Evolutionary conservation across 345 rosid genomes (phyloP).

Genomic region (Gossypium bickii): DNA sequence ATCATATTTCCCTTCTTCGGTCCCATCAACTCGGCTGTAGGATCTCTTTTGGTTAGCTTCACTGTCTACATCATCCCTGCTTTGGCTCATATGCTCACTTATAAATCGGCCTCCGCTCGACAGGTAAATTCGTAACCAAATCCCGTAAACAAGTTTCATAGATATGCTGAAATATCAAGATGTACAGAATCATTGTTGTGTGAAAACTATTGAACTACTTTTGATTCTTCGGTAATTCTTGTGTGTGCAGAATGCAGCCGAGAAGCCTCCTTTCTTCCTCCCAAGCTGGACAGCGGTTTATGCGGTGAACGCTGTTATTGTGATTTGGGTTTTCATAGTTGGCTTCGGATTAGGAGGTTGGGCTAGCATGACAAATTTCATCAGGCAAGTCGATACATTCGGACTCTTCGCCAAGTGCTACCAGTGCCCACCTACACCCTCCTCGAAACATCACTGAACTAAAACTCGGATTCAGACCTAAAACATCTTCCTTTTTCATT

Average conservation of each 20-base stretch:
- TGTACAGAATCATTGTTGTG: neutral
- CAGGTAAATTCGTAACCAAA: slow-evolving; percentile 30
- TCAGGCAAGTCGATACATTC: slow-evolving; percentile 70
- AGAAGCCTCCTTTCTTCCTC: slow-evolving; percentile 60
- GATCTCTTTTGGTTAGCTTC: slow-evolving; percentile 79
- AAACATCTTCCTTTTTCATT: neutral
- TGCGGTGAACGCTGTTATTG: slow-evolving; percentile 49
- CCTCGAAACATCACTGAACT: slow-evolving; percentile 32
- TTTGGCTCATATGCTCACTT: slow-evolving; percentile 74
- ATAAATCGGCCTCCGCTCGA: slow-evolving; percentile 59
- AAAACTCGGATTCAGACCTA: neutral
- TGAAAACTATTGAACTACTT: neutral
- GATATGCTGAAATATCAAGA: neutral
- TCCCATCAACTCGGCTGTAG: slow-evolving; percentile 72
- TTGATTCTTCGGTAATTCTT: neutral
- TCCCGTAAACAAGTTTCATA: neutral
- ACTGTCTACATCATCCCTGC: slow-evolving; percentile 85
- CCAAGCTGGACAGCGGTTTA: slow-evolving; percentile 77
- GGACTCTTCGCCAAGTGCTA: slow-evolving; percentile 87
- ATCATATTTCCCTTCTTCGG: slow-evolving; percentile 16
- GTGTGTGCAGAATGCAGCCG: slow-evolving; percentile 55
- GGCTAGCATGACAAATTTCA: slow-evolving; percentile 79
- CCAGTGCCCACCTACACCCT: slow-evolving; percentile 50
- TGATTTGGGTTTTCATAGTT: slow-evolving; percentile 60
- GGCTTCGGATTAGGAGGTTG: slow-evolving; percentile 89